Evolutionary conservation across 306 rosid species (phyloP).

Genomic region (Medicago arabica): DNA sequence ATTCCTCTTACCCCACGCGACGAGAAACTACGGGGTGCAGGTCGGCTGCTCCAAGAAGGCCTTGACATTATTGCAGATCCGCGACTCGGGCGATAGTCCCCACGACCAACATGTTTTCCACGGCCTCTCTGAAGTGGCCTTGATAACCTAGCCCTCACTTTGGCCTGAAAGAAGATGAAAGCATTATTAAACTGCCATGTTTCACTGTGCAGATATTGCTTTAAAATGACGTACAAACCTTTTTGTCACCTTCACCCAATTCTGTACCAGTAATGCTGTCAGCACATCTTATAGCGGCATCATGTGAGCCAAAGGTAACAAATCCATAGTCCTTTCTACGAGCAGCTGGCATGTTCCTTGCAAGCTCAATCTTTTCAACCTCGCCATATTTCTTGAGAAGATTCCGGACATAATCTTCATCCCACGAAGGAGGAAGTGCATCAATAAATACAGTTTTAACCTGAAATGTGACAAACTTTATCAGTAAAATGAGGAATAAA

Average conservation of each 20-base stretch:
- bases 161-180: constrained; percentile 64
- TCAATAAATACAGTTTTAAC: constrained; percentile 97
- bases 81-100: constrained; percentile 71
- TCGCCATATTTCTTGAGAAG: constrained; percentile 83
- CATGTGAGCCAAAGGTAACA: constrained; percentile 88
- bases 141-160: constrained; percentile 94
- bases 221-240: constrained; percentile 59
- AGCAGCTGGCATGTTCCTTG: constrained; percentile 97
- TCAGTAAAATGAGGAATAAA: constrained; percentile 38
- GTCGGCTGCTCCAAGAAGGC: constrained; percentile 80
- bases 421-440: constrained; percentile 94
- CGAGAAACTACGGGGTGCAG: constrained; percentile 66
- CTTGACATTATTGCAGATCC: constrained; percentile 59
- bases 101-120: constrained; percentile 76
- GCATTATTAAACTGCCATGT: constrained; percentile 26
- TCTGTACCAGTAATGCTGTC: constrained; percentile 88
- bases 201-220: constrained; percentile 7
- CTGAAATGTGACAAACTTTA: constrained; percentile 56
- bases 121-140: constrained; percentile 96
- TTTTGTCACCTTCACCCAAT: constrained; percentile 87
- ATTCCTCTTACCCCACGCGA: constrained; percentile 72
- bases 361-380: constrained; percentile 86
- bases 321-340: constrained; percentile 97
- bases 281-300: constrained; percentile 88
- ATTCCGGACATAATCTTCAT: constrained; percentile 75